Base-by-base conservation (phyloP, 2,329 filamentous ascomycete genomes). In the Chrysoporthe austroafricana region DNA sequence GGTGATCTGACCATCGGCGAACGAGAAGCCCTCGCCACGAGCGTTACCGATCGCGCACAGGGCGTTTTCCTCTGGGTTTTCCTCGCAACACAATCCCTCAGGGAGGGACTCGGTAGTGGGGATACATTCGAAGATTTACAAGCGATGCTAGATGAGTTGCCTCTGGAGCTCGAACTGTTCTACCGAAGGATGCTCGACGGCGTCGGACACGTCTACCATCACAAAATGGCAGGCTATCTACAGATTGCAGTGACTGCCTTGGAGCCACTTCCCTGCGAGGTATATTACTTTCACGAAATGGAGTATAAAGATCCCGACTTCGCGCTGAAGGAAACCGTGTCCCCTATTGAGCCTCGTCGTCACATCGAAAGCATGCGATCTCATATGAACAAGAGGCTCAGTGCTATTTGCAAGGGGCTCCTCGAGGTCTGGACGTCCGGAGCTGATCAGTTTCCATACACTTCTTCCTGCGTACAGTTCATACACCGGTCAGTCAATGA, bases 41-140 rank as follows among this genome's bases (percentile, higher is more conserved):
- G 71, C 13, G 69, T 76, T 46, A 69, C 72, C 4, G 43, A 70
- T 4, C 71, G 69, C 63, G 69, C 75, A 6, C 50, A 72, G 26
- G 75, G 76, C 4, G 74, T 77, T 4, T 78, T 77, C 61, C 71
- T 78, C 26, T 77, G 76, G 76, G 75, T 74, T 9, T 70, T 69
- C 32, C 65, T 77, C 1, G 76, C 76, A 0, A 72, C 73, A 1
- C 68, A 67, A 42, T 70, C 66, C 8, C 73, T 77, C 1, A 62
- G 72, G 1, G 62, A 71, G 4, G 73, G 74, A 3, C 42, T 76
- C 2, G 70, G 70, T 1, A 71, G 75, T 43, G 58, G 60, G 13
- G 71, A 74, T 60, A 70, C 34, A 1, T 32, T 66, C 3, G n/a
- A 16, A 7, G 70, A 74, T 18, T 48, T 74, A 2, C 66, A 21